These are phyloP conservation scores for Amanita jacksonii DNA, from an alignment of 768 basidiomycete genomes.

Conservation along the genomic window DNA sequence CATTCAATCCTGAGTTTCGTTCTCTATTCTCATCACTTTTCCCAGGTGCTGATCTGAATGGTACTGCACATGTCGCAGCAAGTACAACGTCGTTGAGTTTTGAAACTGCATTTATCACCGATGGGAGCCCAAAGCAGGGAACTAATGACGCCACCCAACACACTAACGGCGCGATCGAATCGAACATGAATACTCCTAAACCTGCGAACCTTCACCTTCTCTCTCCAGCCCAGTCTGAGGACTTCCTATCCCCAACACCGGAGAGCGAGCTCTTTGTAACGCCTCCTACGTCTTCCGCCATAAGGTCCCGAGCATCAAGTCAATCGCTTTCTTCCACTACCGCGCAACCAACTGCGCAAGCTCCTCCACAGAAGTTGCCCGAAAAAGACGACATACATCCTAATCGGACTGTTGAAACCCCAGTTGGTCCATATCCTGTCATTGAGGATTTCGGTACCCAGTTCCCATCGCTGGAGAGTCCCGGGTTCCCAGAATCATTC, in stretches of 20 bases:
- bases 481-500: not conserved
- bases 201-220: conserved; percentile 11
- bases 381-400: not conserved
- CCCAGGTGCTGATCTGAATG: conserved; percentile 23
- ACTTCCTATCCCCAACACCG: conserved; percentile 19
- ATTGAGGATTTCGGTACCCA: conserved; percentile 19
- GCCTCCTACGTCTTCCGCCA: conserved; percentile 27
- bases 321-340: not conserved
- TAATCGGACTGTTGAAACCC: not conserved
- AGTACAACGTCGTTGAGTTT: conserved; percentile 38
- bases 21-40: conserved; percentile 43
- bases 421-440: conserved; percentile 18
- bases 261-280: conserved; percentile 54
- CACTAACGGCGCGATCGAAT: conserved; percentile 1
- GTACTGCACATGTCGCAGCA: conserved; percentile 15
- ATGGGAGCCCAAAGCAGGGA: conserved; percentile 9
- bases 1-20: conserved; percentile 36
- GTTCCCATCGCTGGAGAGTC: not conserved
- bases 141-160: conserved; percentile 14
- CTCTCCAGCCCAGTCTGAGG: conserved; percentile 4
- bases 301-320: not conserved
- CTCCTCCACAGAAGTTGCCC: not conserved
- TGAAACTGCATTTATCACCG: conserved; percentile 21
- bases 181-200: not conserved
- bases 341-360: not conserved